These are phyloP conservation scores for Colletotrichum euphorbiae DNA, from an alignment of 2,329 filamentous ascomycete genomes.

Conservation along the genomic window DNA sequence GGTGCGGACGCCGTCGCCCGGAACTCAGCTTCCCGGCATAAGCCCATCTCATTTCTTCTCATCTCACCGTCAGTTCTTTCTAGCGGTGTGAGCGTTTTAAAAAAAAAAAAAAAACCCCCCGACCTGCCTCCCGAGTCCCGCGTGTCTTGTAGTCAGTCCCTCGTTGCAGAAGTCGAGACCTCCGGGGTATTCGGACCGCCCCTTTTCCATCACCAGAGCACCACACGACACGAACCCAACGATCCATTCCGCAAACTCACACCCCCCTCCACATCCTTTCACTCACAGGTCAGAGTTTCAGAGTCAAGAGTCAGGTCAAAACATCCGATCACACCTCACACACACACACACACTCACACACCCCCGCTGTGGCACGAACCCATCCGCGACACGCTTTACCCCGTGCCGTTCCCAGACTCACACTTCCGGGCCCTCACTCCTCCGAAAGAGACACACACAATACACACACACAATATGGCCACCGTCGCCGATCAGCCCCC, in stretches of 20 bases:
- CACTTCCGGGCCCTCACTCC: neutral
- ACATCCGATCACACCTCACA: constrained; percentile 18
- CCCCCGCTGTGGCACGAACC: neutral
- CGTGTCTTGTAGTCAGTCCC: neutral
- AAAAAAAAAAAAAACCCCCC: neutral
- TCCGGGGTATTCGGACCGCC: neutral
- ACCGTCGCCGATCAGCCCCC: constrained; percentile 36
- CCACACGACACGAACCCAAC: constrained; percentile 5
- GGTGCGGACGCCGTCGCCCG: constrained; percentile 31
- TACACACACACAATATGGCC: constrained; percentile 19
- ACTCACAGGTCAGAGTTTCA: neutral
- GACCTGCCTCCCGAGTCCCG: neutral
- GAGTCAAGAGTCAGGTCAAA: neutral
- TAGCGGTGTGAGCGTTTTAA: constrained; percentile 16
- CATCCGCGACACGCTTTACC: neutral
- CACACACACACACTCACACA: neutral
- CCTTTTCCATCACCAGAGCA: neutral
- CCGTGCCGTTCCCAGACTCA: neutral
- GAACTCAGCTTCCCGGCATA: constrained; percentile 38
- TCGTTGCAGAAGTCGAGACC: neutral
- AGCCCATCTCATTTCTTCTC: constrained; percentile 33
- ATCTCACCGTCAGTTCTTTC: neutral
- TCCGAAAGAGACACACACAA: neutral
- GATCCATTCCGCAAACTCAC: constrained; percentile 3
- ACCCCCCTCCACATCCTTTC: neutral